These are phyloP conservation scores for Salicornia ramosissima DNA, from an alignment of 148 eudicot species.

Conservation along the genomic window DNA sequence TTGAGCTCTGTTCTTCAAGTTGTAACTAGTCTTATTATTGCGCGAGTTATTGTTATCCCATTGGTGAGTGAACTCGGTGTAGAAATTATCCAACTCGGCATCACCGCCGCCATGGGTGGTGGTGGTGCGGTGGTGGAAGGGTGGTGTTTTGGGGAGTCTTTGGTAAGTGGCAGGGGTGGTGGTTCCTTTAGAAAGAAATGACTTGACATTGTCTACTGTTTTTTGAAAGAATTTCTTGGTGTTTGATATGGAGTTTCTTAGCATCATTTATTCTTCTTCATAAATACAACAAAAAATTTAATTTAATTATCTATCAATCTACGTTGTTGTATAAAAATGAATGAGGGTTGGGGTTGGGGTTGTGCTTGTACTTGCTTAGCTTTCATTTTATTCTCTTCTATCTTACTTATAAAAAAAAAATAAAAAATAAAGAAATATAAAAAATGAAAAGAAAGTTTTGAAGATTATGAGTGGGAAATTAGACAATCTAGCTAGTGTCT, in stretches of 20 bases:
- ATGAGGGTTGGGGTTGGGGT: neutral
- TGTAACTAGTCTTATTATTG: slow-evolving; percentile 10
- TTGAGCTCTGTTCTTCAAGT: neutral
- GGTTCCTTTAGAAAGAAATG: slow-evolving; percentile 36
- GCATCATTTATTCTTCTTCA: slow-evolving; percentile 32
- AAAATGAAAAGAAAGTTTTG: slow-evolving; percentile 17
- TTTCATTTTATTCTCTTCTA: slow-evolving; percentile 30
- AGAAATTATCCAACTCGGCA: slow-evolving; percentile 37
- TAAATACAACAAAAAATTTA: slow-evolving; percentile 1
- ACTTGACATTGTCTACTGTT: slow-evolving; percentile 44
- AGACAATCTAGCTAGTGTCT: neutral
- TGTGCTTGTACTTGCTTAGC: slow-evolving; percentile 21
- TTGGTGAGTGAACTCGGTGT: slow-evolving; percentile 33
- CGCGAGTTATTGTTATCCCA: slow-evolving; percentile 25
- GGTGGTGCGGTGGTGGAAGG: slow-evolving; percentile 31
- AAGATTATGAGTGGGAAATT: slow-evolving; percentile 20
- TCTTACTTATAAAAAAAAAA: slow-evolving; percentile 14
- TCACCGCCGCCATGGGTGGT: too few species aligned
- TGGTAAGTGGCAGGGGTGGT: slow-evolving; percentile 37
- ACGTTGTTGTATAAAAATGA: slow-evolving; percentile 8
- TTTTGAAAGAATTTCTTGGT: slow-evolving; percentile 58
- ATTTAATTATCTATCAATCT: neutral
- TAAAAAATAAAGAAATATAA: neutral
- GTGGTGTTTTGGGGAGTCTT: slow-evolving; percentile 47
- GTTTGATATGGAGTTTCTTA: slow-evolving; percentile 40